Conservation (phyloP, 1,284 basidiomycete species). For the Cryptococcus hybrid region DNA sequence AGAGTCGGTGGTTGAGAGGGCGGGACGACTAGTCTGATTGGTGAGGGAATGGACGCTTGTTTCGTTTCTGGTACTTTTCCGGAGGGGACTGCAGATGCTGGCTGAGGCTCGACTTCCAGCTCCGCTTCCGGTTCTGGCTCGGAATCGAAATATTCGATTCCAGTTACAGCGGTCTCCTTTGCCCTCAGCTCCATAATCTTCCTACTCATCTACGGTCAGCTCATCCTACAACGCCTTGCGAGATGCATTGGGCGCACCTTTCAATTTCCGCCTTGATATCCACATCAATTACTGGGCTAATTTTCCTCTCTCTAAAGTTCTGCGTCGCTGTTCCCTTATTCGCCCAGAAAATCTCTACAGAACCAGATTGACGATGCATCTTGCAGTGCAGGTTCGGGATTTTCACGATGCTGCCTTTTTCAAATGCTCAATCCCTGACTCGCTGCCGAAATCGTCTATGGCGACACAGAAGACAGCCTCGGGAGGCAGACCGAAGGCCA, state of each 20-base stretch:
- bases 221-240: no score
- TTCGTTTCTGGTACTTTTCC: no score
- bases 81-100: no score
- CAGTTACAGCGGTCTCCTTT: no score
- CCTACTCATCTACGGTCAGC: no score
- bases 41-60: no score
- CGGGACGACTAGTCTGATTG: no score
- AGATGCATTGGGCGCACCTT: background rate
- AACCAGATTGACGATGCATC: background rate
- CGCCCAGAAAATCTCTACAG: background rate
- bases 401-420: background rate
- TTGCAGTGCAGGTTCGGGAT: background rate
- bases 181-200: no score
- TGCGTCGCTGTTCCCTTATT: background rate
- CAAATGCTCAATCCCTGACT: constrained; percentile 5
- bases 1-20: no score
- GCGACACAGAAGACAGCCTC: constrained; percentile 16
- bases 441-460: constrained; percentile 9
- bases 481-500: constrained; percentile 13
- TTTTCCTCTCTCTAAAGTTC: background rate
- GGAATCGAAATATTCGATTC: no score
- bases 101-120: no score
- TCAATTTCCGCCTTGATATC: background rate
- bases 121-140: no score
- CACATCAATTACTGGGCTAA: background rate